A percentile compares a stretch with the other conserved stretches of the same genome.
Conservation (phyloP, 2,329 filamentous ascomycete genomes). For the Hypoxylon sp. region DNA sequence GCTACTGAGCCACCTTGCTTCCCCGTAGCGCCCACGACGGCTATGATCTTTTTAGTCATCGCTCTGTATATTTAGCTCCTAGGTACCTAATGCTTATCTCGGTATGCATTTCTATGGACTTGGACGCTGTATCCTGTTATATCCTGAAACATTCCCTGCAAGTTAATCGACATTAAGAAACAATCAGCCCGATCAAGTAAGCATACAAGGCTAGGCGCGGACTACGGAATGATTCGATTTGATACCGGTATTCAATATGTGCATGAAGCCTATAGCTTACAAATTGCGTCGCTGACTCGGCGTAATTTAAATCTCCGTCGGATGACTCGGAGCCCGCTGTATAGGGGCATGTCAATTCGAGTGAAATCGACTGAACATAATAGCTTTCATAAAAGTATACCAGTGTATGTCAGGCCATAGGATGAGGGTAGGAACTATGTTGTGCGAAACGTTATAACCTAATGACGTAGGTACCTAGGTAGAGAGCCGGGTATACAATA, state of each 20-base stretch:
- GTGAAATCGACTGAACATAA: too few species aligned
- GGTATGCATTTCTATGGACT: background rate
- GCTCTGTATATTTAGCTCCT: too few species aligned
- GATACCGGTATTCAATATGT: background rate
- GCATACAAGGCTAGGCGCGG: background rate
- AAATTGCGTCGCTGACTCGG: background rate
- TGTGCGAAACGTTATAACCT: too few species aligned
- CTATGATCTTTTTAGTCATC: background rate
- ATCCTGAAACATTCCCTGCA: background rate
- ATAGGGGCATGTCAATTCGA: too few species aligned
- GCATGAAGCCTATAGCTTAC: background rate
- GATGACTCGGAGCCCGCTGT: background rate
- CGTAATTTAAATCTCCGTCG: background rate
- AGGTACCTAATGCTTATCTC: background rate
- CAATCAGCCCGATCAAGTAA: conserved; percentile 1
- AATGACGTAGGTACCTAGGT: too few species aligned
- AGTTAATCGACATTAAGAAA: background rate
- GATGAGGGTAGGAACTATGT: too few species aligned
- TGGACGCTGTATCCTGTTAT: background rate
- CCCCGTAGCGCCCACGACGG: background rate
- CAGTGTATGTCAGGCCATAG: too few species aligned
- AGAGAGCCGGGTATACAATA: too few species aligned
- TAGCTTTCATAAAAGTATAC: too few species aligned
- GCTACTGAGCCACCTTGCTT: background rate
- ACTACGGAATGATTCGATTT: background rate